Percentiles rank a stretch among this genome's conserved stretches.
phyloP scores from a whole-genome alignment of 306 rosid species.

The Cotoneaster glaucophyllus region DNA sequence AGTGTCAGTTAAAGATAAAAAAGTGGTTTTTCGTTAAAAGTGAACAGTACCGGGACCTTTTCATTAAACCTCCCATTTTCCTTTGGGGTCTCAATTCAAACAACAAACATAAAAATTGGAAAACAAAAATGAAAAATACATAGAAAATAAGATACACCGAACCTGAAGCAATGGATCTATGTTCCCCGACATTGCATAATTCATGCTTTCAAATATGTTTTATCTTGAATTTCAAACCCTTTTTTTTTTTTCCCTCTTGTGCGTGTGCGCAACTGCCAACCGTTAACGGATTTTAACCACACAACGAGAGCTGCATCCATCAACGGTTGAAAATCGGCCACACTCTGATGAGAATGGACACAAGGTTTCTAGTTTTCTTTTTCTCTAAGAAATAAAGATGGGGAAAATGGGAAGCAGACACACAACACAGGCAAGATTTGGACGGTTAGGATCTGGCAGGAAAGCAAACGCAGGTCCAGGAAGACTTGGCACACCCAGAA shows the following conservation, averaged over 20 bases:
- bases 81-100: background rate
- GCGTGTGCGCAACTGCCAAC: fast-evolving
- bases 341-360: background rate
- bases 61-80: no score
- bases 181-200: background rate
- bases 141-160: background rate
- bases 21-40: no score
- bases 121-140: background rate
- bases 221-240: background rate
- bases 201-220: background rate
- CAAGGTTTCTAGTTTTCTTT: background rate
- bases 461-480: background rate
- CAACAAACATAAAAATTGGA: background rate
- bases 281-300: no score
- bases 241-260: background rate
- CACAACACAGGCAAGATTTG: background rate
- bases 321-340: background rate
- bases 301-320: no score
- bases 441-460: background rate
- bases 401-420: background rate
- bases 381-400: background rate
- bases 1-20: no score
- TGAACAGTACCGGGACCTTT: no score
- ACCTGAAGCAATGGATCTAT: conserved; percentile 16
- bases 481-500: conserved; percentile 14